phyloP scores from a whole-genome alignment of 768 basidiomycete species.

The Boletellus emodensis region DNA sequence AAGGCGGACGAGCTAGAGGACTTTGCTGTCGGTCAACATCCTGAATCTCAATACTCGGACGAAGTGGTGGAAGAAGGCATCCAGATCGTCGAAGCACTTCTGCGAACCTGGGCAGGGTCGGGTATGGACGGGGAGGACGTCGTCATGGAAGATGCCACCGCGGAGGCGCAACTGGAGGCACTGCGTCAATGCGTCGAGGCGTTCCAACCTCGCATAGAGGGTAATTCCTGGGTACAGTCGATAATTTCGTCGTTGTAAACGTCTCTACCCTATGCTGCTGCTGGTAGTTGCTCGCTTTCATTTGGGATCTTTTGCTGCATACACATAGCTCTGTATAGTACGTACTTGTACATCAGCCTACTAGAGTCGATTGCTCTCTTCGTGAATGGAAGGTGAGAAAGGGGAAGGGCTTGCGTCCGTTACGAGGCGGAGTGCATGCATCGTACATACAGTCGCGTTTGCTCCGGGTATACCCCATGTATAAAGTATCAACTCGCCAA shows the following conservation, averaged over 20 bases:
- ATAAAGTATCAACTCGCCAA: no score
- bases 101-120: slow-evolving; percentile 60
- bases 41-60: slow-evolving; percentile 45
- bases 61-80: slow-evolving; percentile 77
- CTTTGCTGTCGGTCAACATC: slow-evolving; percentile 49
- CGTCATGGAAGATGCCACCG: slow-evolving; percentile 46
- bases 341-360: no score
- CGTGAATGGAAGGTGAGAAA: no score
- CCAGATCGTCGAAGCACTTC: slow-evolving; percentile 72
- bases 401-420: no score
- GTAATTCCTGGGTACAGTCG: slow-evolving; percentile 72
- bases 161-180: slow-evolving; percentile 37
- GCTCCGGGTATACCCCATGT: no score
- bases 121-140: slow-evolving; percentile 42
- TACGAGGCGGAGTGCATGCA: no score
- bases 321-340: slow-evolving; percentile 10
- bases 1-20: slow-evolving; percentile 92
- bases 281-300: background rate
- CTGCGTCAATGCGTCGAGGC: slow-evolving; percentile 61
- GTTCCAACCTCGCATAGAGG: slow-evolving; percentile 67
- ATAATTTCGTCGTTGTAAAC: slow-evolving; percentile 44
- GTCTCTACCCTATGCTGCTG: background rate
- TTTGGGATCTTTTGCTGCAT: background rate
- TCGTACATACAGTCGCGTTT: no score
- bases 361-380: no score